phyloP scores from a whole-genome alignment of 2,329 filamentous ascomycete species.

The Hypoxylon sp. region DNA sequence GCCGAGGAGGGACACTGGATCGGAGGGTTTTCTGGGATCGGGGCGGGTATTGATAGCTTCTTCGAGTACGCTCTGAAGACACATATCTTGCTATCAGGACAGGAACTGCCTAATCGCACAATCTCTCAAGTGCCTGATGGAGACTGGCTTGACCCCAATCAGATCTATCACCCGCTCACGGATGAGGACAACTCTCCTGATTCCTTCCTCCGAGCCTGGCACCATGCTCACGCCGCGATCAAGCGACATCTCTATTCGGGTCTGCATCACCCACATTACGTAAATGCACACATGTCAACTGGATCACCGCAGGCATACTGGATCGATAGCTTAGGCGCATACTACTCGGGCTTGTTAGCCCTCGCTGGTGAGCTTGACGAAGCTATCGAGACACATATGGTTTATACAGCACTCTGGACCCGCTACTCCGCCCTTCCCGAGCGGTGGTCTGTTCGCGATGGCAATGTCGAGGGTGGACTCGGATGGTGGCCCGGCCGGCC shows the following conservation, averaged over 20 bases:
- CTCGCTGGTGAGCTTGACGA: constrained; percentile 91
- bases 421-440: constrained; percentile 94
- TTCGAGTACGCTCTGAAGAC: constrained; percentile 98
- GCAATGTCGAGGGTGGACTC: constrained; percentile 85
- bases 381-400: constrained; percentile 87
- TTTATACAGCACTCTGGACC: constrained; percentile 95
- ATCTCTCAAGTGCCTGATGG: constrained; percentile 53
- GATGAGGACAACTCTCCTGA: constrained; percentile 77
- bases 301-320: constrained; percentile 90
- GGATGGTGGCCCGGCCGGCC: constrained; percentile 96
- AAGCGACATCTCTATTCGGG: constrained; percentile 90
- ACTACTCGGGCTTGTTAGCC: constrained; percentile 89
- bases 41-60: constrained; percentile 96
- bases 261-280: constrained; percentile 89
- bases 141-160: constrained; percentile 72
- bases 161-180: constrained; percentile 69
- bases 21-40: constrained; percentile 89
- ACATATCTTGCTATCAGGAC: constrained; percentile 87
- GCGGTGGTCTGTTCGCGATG: constrained; percentile 88
- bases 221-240: constrained; percentile 86
- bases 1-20: constrained; percentile 93
- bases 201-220: constrained; percentile 84
- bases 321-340: constrained; percentile 96
- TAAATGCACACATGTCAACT: constrained; percentile 88
- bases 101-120: constrained; percentile 67